phyloP scores from a whole-genome alignment of 1,284 basidiomycete genomes.

The Irpex lacteus region DNA sequence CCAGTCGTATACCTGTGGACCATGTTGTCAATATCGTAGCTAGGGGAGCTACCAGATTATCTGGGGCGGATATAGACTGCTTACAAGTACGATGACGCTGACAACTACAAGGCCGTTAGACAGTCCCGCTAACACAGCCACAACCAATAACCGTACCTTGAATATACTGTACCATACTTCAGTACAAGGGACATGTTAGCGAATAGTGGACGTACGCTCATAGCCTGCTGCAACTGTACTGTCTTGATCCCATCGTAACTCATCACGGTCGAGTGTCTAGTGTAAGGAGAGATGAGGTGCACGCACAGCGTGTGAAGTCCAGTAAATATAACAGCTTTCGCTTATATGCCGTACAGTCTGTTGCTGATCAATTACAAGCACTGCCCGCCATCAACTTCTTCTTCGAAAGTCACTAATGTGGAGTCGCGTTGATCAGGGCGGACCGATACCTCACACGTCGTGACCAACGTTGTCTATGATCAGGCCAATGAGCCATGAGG shows the following conservation, averaged over 20 bases:
- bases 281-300: not conserved
- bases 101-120: not conserved
- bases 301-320: not conserved
- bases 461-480: no score
- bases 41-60: no score
- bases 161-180: not conserved
- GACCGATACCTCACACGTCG: no score
- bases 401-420: no score
- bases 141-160: not conserved
- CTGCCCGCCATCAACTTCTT: no score
- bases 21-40: no score
- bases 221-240: not conserved
- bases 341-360: not conserved
- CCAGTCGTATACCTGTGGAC: not conserved
- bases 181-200: not conserved
- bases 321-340: no score
- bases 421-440: no score
- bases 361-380: not conserved
- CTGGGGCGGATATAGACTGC: not conserved
- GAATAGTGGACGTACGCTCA: not conserved
- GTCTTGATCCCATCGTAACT: not conserved
- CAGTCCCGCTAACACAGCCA: not conserved
- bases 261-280: not conserved
- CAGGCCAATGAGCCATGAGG: no score
- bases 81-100: not conserved